Evolutionary conservation across 257 asterid species (phyloP).

Genomic region (Eustoma russellianum): DNA sequence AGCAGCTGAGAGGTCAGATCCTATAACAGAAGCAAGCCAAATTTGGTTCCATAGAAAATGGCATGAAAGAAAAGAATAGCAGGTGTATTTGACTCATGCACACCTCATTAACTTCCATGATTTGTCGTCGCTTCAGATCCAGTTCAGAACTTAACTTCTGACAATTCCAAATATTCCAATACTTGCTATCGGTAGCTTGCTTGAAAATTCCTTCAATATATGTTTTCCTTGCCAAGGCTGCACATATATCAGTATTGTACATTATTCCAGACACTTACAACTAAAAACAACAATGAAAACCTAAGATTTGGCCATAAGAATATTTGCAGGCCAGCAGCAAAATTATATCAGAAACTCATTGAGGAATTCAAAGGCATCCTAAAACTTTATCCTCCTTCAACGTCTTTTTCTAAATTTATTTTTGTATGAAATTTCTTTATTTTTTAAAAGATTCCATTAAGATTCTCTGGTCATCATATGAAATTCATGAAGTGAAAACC

Average conservation of each 20-base stretch:
- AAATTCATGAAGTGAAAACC: no score
- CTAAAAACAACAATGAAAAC: no score
- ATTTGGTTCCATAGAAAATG: conserved; percentile 6
- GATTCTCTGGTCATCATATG: no score
- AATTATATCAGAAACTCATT: background rate
- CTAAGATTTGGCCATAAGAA: no score
- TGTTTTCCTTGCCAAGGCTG: conserved; percentile 65
- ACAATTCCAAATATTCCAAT: conserved; percentile 88
- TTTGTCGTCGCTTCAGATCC: conserved; percentile 60
- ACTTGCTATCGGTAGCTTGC: conserved; percentile 76
- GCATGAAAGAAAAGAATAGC: conserved; percentile 12
- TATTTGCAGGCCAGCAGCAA: background rate
- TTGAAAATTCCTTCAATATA: conserved; percentile 71
- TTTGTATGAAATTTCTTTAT: no score
- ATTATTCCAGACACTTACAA: conserved; percentile 13
- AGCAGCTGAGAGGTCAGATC: conserved; percentile 69
- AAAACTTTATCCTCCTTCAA: no score
- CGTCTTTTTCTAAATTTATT: no score
- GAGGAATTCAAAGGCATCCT: no score
- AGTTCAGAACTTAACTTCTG: conserved; percentile 79
- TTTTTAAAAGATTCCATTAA: no score
- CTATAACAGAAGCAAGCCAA: conserved; percentile 23
- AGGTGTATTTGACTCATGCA: conserved; percentile 9
- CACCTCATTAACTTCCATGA: conserved; percentile 67
- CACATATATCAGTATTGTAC: conserved; percentile 14